These are phyloP conservation scores for Vachellia pachyceras DNA, from an alignment of 306 rosid species.

Conservation along the genomic window DNA sequence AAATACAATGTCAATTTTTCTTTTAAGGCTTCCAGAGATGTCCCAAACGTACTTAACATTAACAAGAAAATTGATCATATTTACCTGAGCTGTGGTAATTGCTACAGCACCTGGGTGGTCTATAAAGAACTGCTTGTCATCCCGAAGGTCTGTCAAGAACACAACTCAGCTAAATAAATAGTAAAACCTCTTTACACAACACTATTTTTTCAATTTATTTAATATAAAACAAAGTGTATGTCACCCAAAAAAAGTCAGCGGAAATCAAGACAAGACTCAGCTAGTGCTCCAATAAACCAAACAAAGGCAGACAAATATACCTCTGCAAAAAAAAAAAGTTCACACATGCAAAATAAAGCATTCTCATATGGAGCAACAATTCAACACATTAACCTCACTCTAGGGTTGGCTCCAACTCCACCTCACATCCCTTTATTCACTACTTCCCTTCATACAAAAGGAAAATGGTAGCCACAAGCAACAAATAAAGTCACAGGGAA, in stretches of 20 bases:
- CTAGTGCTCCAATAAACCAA: not conserved
- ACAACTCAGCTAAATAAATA: not conserved
- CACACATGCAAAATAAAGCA: not conserved
- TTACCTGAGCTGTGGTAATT: conserved; percentile 86
- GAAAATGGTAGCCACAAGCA: not conserved
- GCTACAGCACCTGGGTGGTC: conserved; percentile 99
- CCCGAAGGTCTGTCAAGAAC: conserved; percentile 86
- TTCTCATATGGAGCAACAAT: not conserved
- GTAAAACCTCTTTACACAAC: not conserved
- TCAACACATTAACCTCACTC: not conserved
- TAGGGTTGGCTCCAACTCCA: not conserved
- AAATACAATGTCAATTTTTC: conserved; percentile 29
- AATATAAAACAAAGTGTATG: too few relatives aligned
- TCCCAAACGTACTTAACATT: not conserved
- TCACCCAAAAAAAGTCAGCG: not conserved
- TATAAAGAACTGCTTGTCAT: conserved; percentile 89
- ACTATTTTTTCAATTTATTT: not conserved
- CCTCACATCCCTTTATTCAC: not conserved
- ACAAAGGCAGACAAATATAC: not conserved
- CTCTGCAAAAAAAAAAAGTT: not conserved
- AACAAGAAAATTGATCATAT: conserved; percentile 14
- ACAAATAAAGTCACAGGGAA: not conserved
- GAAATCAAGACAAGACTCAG: not conserved
- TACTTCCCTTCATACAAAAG: conserved; percentile 10
- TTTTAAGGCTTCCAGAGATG: conserved; percentile 17